Percentiles rank a stretch among this genome's conserved stretches.
These are phyloP conservation scores for Salvia rosmarinus DNA, from an alignment of 257 asterid species.

Conservation along the genomic window DNA sequence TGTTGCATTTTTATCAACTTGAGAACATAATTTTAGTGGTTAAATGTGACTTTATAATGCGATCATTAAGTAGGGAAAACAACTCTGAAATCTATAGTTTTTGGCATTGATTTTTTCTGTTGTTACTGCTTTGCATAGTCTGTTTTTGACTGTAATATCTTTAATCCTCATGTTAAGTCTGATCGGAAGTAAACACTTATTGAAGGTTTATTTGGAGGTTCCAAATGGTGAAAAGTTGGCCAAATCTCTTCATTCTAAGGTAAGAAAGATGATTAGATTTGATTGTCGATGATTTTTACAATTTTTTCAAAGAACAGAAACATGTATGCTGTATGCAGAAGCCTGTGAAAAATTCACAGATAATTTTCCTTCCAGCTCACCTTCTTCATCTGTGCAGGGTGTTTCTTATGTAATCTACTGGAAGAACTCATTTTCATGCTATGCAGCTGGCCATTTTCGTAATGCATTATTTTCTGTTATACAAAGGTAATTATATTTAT, in stretches of 20 bases:
- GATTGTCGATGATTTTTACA: conserved; percentile 12
- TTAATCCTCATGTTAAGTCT: conserved; percentile 26
- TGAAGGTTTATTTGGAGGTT: conserved; percentile 91
- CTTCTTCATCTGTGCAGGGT: conserved; percentile 60
- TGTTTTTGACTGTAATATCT: neutral
- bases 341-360: conserved; percentile 22
- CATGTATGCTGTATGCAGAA: neutral
- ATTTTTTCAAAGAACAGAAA: conserved; percentile 1
- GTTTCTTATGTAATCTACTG: conserved; percentile 85
- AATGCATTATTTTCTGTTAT: conserved; percentile 77
- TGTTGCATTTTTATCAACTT: neutral
- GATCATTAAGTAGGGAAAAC: neutral
- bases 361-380: conserved; percentile 30
- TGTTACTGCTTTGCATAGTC: neutral
- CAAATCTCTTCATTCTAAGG: conserved; percentile 84
- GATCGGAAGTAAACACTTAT: conserved; percentile 31
- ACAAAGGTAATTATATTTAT: conserved; percentile 62
- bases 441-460: conserved; percentile 81
- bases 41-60: neutral
- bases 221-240: conserved; percentile 81
- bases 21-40: neutral
- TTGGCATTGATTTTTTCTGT: neutral
- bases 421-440: conserved; percentile 67
- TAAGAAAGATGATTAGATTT: conserved; percentile 29
- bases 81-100: neutral